phyloP scores from a whole-genome alignment of 306 rosid species.

The Cucurbita maxima region DNA sequence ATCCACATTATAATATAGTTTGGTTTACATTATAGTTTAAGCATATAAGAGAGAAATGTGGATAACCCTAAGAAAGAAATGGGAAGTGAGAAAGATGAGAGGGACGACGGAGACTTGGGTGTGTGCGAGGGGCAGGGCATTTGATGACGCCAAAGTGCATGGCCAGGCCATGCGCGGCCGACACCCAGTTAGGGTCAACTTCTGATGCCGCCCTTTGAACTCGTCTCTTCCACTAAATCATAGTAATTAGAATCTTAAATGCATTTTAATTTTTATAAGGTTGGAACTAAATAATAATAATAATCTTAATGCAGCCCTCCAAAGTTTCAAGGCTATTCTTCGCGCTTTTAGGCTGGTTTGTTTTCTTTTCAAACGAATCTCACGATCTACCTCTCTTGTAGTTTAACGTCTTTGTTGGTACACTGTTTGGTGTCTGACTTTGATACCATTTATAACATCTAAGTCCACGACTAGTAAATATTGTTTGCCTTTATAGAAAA shows the following conservation, averaged over 20 bases:
- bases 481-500: not conserved
- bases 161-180: constrained; percentile 1
- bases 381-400: no score
- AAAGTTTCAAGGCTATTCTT: no score
- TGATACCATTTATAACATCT: no score
- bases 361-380: no score
- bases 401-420: no score
- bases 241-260: not conserved
- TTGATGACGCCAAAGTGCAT: not conserved
- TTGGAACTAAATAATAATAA: no score
- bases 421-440: no score
- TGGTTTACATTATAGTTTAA: not conserved
- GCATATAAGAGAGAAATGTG: not conserved
- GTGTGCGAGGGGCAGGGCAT: not conserved
- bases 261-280: not conserved
- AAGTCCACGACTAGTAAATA: no score
- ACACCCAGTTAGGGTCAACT: not conserved
- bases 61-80: not conserved
- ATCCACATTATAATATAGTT: not conserved
- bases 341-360: no score
- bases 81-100: not conserved
- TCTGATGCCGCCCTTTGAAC: not conserved
- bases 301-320: no score
- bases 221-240: not conserved
- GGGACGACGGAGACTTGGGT: not conserved